These are phyloP conservation scores for Neoascochyta sp. DNA, from an alignment of 2,329 filamentous ascomycete genomes.

Conservation along the genomic window DNA sequence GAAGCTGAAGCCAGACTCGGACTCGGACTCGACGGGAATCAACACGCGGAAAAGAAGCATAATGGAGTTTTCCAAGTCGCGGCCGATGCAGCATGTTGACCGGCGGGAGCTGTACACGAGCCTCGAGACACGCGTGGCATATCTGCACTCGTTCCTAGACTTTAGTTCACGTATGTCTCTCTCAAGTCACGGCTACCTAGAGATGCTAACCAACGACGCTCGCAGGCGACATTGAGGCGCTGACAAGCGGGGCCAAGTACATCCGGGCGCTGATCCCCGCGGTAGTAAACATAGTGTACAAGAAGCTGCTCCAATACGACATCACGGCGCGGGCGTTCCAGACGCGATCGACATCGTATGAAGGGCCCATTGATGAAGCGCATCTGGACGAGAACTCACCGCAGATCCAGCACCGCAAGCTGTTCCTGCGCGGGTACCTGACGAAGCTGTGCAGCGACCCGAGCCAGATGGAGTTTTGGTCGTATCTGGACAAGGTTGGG, in stretches of 20 bases:
- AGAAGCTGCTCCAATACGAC: conserved; percentile 74
- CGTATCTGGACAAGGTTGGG: conserved; percentile 79
- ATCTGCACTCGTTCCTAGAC: conserved; percentile 72
- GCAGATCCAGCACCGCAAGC: conserved; percentile 72
- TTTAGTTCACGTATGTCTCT: conserved; percentile 64
- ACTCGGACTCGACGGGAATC: too few species aligned
- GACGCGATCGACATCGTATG: conserved; percentile 57
- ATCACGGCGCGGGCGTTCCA: conserved; percentile 76
- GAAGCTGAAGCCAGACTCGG: too few species aligned
- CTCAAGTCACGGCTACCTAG: background rate
- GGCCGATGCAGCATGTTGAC: conserved; percentile 59
- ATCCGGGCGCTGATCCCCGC: conserved; percentile 79
- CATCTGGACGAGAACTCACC: conserved; percentile 67
- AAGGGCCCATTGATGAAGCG: conserved; percentile 62
- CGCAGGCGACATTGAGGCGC: conserved; percentile 64
- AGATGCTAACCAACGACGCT: conserved; percentile 1
- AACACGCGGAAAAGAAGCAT: too few species aligned
- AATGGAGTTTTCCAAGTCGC: too few species aligned
- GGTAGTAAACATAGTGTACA: conserved; percentile 80
- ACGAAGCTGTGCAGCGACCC: conserved; percentile 72
- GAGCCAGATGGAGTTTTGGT: conserved; percentile 73
- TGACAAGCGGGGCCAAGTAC: conserved; percentile 67
- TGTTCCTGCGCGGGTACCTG: conserved; percentile 72
- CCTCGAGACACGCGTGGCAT: conserved; percentile 65
- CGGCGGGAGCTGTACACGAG: conserved; percentile 68